Conservation (phyloP, 2,329 filamentous ascomycete species). For the Aspergillus novoparasiticus region DNA sequence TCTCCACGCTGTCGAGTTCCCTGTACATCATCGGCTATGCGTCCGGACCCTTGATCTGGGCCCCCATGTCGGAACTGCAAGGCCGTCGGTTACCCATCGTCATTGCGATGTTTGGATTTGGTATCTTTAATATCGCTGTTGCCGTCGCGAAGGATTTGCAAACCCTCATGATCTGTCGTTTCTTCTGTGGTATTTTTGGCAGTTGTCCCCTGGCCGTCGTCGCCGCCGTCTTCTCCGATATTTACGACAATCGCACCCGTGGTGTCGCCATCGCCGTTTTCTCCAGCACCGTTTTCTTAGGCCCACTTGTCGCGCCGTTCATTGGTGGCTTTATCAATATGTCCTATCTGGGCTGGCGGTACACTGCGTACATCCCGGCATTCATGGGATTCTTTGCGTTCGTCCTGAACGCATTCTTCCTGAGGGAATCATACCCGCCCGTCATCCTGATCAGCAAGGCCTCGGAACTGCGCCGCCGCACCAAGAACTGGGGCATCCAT, state of each 20-base stretch:
- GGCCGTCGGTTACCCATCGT: constrained; percentile 56
- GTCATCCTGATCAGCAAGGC: constrained; percentile 57
- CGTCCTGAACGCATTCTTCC: constrained; percentile 38
- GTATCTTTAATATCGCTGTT: constrained; percentile 47
- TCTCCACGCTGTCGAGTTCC: constrained; percentile 46
- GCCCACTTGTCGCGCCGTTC: constrained; percentile 53
- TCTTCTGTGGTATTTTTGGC: constrained; percentile 50
- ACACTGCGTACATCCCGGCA: constrained; percentile 51
- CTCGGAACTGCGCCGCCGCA: constrained; percentile 53
- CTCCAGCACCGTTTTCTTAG: constrained; percentile 55
- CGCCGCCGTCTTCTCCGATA: constrained; percentile 47
- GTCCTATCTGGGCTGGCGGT: constrained; percentile 50
- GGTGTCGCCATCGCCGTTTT: constrained; percentile 49
- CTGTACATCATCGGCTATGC: constrained; percentile 54
- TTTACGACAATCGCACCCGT: constrained; percentile 48
- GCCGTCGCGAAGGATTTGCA: constrained; percentile 42
- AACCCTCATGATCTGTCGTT: constrained; percentile 43
- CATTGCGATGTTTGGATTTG: constrained; percentile 43
- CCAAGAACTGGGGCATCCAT: constrained; percentile 61
- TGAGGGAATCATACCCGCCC: constrained; percentile 58
- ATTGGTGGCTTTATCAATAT: constrained; percentile 52
- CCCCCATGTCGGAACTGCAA: constrained; percentile 61
- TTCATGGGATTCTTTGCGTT: constrained; percentile 55
- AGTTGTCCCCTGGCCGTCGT: constrained; percentile 45
- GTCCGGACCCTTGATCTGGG: constrained; percentile 62